Conservation (phyloP, 1,284 basidiomycete species). For the Puccinia polysora region DNA sequence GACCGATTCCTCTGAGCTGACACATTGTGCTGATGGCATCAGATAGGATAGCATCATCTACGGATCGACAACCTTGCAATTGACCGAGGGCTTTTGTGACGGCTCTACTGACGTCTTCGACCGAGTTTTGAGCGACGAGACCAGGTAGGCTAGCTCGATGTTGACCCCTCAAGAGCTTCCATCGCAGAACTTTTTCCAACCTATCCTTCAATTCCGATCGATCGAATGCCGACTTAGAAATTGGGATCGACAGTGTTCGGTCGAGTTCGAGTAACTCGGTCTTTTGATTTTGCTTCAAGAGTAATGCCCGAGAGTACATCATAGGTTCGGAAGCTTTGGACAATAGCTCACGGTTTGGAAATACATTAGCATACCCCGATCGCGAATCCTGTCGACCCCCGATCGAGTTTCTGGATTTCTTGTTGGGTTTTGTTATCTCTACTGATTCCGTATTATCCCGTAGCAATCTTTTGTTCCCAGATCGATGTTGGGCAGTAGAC, state of each 20-base stretch:
- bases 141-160: constrained; percentile 5
- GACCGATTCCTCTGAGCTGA: constrained; percentile 32
- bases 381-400: too few relatives aligned
- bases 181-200: constrained; percentile 15
- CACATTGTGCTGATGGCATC: constrained; percentile 17
- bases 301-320: constrained; percentile 4
- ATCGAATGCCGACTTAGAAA: neutral
- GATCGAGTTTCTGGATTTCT: neutral
- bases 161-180: constrained; percentile 26
- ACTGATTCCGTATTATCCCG: neutral
- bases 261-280: constrained; percentile 10
- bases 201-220: neutral
- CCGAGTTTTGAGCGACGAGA: constrained; percentile 19
- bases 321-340: neutral
- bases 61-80: neutral
- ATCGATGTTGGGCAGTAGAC: neutral
- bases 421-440: neutral
- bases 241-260: neutral
- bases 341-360: neutral
- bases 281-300: constrained; percentile 1
- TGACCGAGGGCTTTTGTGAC: constrained; percentile 5
- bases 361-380: too few relatives aligned
- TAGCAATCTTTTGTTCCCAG: neutral
- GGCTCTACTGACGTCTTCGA: neutral
- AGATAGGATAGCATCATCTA: neutral